A percentile compares a stretch with the other conserved stretches of the same genome.
phyloP scores from a whole-genome alignment of 768 basidiomycete genomes.

The Kockovaella imperatae region DNA sequence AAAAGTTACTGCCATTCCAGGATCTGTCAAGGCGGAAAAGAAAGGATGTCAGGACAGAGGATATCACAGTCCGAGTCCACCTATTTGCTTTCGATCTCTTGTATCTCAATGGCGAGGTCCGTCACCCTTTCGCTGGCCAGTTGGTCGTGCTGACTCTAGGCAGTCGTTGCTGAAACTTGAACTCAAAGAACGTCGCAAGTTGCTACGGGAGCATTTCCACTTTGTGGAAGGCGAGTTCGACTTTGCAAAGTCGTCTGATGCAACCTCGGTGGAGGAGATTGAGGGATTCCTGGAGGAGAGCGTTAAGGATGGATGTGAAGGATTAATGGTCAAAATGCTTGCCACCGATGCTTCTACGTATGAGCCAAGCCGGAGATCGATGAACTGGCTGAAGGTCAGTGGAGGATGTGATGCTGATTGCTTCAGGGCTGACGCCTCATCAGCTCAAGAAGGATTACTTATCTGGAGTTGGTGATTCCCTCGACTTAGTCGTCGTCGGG shows the following conservation, averaged over 20 bases:
- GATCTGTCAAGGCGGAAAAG: conserved; percentile 89
- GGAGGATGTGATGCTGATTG: neutral
- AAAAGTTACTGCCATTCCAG: conserved; percentile 93
- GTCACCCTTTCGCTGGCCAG: conserved; percentile 20
- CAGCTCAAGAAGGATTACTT: conserved; percentile 99
- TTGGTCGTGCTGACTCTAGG: neutral
- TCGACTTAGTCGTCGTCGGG: conserved; percentile 95
- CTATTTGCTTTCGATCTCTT: conserved; percentile 92
- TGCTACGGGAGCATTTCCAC: conserved; percentile 72
- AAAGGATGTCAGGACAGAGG: conserved; percentile 95
- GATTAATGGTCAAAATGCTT: conserved; percentile 98
- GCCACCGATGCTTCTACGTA: conserved; percentile 86
- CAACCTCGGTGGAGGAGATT: conserved; percentile 84
- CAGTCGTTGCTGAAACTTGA: conserved; percentile 76
- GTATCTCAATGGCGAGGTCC: conserved; percentile 92
- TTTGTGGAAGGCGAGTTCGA: conserved; percentile 80
- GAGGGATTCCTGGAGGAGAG: conserved; percentile 90
- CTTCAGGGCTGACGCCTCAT: neutral
- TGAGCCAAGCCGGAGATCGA: conserved; percentile 87
- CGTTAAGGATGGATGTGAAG: conserved; percentile 97
- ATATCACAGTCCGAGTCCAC: conserved; percentile 93
- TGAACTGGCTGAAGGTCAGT: conserved; percentile 93
- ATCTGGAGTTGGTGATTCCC: conserved; percentile 89
- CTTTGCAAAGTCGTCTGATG: conserved; percentile 85
- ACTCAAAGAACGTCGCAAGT: conserved; percentile 64